phyloP scores from a whole-genome alignment of 306 rosid species.

The Fragaria nilgerrensis region DNA sequence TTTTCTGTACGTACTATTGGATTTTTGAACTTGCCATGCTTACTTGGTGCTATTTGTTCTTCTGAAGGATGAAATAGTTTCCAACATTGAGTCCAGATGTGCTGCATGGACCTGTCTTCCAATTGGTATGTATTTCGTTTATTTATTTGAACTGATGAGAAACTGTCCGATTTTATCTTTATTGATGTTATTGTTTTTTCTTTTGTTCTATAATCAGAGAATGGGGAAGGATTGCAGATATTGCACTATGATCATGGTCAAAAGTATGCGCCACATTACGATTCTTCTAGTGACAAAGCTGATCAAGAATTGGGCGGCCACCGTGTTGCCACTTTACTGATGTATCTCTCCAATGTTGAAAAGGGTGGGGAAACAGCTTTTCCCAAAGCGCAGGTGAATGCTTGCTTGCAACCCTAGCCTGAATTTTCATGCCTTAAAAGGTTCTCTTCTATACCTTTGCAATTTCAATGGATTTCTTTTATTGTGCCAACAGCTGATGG shows the following conservation, averaged over 20 bases:
- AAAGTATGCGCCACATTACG: constrained; percentile 89
- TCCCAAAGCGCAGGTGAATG: constrained; percentile 64
- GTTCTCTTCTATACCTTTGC: not conserved
- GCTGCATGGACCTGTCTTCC: constrained; percentile 96
- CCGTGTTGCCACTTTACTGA: constrained; percentile 81
- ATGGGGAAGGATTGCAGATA: constrained; percentile 85
- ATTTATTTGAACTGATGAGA: not conserved
- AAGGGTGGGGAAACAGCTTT: constrained; percentile 94
- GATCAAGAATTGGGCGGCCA: constrained; percentile 33
- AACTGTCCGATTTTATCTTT: not conserved
- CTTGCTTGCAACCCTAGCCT: constrained; percentile 4
- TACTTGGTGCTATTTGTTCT: constrained; percentile 27
- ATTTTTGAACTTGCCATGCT: constrained; percentile 25
- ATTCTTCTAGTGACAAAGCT: constrained; percentile 76
- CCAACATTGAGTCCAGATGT: constrained; percentile 61
- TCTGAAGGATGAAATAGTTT: constrained; percentile 66
- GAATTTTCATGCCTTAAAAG: not conserved
- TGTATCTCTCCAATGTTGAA: constrained; percentile 84
- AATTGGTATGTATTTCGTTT: constrained; percentile 38
- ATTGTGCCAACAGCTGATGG: constrained; percentile 32
- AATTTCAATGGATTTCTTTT: not conserved
- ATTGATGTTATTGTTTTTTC: not conserved
- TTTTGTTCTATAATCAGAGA: constrained; percentile 43
- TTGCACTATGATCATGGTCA: constrained; percentile 80
- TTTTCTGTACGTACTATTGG: not conserved